Conservation (phyloP, 1,139 yeast genomes). For the Geotrichum carabidarum region DNA sequence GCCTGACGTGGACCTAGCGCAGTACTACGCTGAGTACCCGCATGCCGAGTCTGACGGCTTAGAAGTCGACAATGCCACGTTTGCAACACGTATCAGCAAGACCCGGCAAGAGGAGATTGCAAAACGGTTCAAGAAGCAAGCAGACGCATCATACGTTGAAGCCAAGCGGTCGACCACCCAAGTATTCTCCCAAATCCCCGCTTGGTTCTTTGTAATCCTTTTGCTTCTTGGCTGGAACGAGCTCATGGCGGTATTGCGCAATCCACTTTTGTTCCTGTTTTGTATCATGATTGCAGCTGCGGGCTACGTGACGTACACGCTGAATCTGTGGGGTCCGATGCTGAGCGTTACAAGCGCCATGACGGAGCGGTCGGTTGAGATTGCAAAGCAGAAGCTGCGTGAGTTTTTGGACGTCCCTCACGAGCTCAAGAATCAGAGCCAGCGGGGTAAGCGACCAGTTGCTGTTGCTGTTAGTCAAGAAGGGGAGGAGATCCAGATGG, state of each 20-base stretch:
- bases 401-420: slow-evolving; percentile 29
- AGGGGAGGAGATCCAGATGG: slow-evolving; percentile 15
- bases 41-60: slow-evolving; percentile 36
- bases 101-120: slow-evolving; percentile 54
- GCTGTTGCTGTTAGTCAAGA: neutral
- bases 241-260: slow-evolving; percentile 78
- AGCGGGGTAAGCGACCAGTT: neutral
- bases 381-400: slow-evolving; percentile 54
- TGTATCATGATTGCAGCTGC: slow-evolving; percentile 56
- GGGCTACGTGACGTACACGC: slow-evolving; percentile 59
- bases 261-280: slow-evolving; percentile 66
- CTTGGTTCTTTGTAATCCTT: slow-evolving; percentile 68
- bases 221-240: slow-evolving; percentile 92
- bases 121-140: slow-evolving; percentile 63
- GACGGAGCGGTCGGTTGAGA: slow-evolving; percentile 50
- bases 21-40: slow-evolving; percentile 30
- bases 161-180: slow-evolving; percentile 47
- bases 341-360: slow-evolving; percentile 54
- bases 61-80: slow-evolving; percentile 41
- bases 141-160: slow-evolving; percentile 78
- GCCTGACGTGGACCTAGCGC: slow-evolving; percentile 51
- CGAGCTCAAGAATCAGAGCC: slow-evolving; percentile 6
- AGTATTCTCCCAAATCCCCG: slow-evolving; percentile 66
- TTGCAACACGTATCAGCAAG: slow-evolving; percentile 56
- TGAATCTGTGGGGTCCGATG: slow-evolving; percentile 75